Evolutionary conservation across 2,329 filamentous ascomycete species (phyloP).

Genomic region (Fusarium tuaranense): DNA sequence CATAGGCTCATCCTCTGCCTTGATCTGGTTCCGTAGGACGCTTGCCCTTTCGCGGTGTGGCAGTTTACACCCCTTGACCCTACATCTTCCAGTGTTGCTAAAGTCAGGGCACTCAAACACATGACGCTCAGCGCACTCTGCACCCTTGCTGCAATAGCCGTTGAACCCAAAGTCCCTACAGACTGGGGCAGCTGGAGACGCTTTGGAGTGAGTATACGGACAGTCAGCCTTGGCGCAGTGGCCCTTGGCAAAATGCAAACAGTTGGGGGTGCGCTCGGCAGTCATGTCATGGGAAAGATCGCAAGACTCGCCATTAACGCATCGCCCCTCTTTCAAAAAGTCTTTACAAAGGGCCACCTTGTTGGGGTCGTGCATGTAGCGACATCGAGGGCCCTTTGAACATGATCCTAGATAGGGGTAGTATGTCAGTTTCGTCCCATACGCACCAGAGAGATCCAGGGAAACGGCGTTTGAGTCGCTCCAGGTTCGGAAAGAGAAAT

Average conservation of each 20-base stretch:
- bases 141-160: conserved; percentile 90
- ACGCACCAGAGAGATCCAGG: conserved; percentile 52
- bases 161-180: conserved; percentile 87
- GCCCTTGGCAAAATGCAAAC: conserved; percentile 89
- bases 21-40: conserved; percentile 76
- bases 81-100: conserved; percentile 89
- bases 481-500: conserved; percentile 58
- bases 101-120: conserved; percentile 95
- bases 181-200: conserved; percentile 81
- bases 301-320: conserved; percentile 81
- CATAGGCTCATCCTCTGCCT: conserved; percentile 65
- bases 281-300: conserved; percentile 90
- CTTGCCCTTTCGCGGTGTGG: conserved; percentile 90
- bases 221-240: conserved; percentile 90
- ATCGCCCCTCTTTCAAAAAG: conserved; percentile 83
- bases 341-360: conserved; percentile 94
- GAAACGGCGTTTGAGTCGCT: conserved; percentile 34
- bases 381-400: conserved; percentile 82
- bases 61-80: conserved; percentile 83
- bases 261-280: conserved; percentile 86
- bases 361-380: conserved; percentile 83
- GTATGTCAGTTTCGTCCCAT: conserved; percentile 58
- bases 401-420: conserved; percentile 76
- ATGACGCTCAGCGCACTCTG: conserved; percentile 82
- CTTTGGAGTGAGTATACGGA: conserved; percentile 85